Evolutionary conservation across 768 basidiomycete genomes (phyloP).

Genomic region (Rhizopogon roseolus): DNA sequence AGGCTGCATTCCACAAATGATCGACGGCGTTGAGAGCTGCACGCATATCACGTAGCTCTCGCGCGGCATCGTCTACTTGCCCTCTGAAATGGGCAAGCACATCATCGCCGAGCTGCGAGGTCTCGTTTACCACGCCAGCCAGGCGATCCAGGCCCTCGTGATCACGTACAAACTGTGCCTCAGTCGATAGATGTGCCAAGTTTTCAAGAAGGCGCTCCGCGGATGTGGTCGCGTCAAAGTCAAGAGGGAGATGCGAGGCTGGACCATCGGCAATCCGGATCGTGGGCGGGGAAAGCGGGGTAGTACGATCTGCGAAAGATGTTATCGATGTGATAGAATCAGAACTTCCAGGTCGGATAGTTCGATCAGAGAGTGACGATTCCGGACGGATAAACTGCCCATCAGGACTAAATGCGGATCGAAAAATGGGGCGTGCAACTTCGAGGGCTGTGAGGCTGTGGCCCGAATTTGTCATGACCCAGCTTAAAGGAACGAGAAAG

Average conservation of each 20-base stretch:
- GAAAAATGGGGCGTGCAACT: constrained; percentile 63
- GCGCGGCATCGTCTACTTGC: constrained; percentile 46
- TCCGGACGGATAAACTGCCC: constrained; percentile 41
- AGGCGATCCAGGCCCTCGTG: constrained; percentile 38
- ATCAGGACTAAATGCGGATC: constrained; percentile 53
- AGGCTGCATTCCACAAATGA: constrained; percentile 38
- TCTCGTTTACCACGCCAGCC: constrained; percentile 42
- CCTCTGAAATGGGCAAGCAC: constrained; percentile 49
- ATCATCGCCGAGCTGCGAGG: constrained; percentile 38
- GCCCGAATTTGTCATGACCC: neutral
- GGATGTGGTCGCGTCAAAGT: constrained; percentile 41
- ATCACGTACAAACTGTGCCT: constrained; percentile 33
- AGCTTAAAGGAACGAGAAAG: neutral
- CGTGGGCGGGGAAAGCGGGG: constrained; percentile 12
- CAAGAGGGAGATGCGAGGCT: constrained; percentile 31
- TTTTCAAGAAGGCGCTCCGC: constrained; percentile 48
- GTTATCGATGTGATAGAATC: constrained; percentile 45
- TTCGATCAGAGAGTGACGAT: constrained; percentile 52
- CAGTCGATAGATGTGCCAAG: constrained; percentile 46
- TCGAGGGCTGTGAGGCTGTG: constrained; percentile 61
- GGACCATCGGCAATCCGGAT: constrained; percentile 24
- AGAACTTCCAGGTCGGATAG: constrained; percentile 40
- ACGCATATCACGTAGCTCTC: constrained; percentile 45
- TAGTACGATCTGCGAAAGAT: constrained; percentile 35
- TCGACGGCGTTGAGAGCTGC: constrained; percentile 40